A percentile compares a stretch with the other conserved stretches of the same genome.
phyloP scores from a whole-genome alignment of 2,329 filamentous ascomycete genomes.

The Monosporascus sp. region DNA sequence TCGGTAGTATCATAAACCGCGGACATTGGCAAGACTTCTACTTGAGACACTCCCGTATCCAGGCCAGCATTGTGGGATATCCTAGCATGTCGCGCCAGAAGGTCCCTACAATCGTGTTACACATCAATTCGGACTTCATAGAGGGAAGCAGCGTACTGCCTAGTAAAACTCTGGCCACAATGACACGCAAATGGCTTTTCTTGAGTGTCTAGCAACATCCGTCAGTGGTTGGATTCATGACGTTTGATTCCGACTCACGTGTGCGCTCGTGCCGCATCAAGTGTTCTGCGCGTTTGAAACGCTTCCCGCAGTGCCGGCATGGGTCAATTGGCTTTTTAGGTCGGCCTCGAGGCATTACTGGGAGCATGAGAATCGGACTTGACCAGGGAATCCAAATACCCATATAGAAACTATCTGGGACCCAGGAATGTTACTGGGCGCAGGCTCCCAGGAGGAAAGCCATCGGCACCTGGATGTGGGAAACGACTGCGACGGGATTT shows the following conservation, averaged over 20 bases:
- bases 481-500: no score
- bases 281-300: conserved; percentile 29
- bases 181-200: conserved; percentile 28
- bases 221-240: neutral
- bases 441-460: no score
- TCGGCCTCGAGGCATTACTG: no score
- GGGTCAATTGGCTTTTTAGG: conserved; percentile 8
- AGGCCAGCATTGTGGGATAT: conserved; percentile 1
- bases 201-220: conserved; percentile 22
- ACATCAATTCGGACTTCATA: neutral
- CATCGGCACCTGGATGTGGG: no score
- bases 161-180: conserved; percentile 25
- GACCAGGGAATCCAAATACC: no score
- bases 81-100: conserved; percentile 8
- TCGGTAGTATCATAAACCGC: conserved; percentile 1
- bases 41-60: neutral
- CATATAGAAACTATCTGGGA: no score
- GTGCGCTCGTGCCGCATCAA: conserved; percentile 28
- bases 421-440: no score
- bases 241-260: conserved; percentile 11
- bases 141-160: conserved; percentile 19
- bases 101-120: conserved; percentile 3
- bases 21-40: no score
- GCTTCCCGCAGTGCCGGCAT: conserved; percentile 26
- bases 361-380: no score